phyloP scores from a whole-genome alignment of 2,329 filamentous ascomycete species.

The Trichoderma sp. region DNA sequence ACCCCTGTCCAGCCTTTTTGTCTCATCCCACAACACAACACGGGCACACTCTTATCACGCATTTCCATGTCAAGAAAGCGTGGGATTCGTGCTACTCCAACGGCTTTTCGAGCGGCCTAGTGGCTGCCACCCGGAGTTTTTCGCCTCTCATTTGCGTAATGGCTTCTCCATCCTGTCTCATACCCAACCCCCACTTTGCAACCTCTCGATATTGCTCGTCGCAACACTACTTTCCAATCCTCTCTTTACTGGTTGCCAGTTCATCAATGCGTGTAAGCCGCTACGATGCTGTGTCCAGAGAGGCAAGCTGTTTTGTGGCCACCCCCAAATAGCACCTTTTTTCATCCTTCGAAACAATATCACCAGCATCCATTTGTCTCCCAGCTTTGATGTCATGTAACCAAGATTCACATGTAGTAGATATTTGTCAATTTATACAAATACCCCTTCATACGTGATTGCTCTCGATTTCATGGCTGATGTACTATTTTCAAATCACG shows the following conservation, averaged over 20 bases:
- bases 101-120: background rate
- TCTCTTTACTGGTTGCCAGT: background rate
- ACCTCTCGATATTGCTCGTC: background rate
- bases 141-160: background rate
- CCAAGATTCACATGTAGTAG: background rate
- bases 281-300: background rate
- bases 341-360: background rate
- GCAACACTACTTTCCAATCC: background rate
- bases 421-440: background rate
- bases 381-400: background rate
- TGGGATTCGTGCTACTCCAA: background rate
- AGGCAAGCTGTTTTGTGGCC: background rate
- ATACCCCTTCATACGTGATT: background rate
- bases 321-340: background rate
- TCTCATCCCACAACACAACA: background rate
- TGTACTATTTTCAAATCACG: background rate
- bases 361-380: background rate
- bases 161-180: background rate
- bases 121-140: background rate
- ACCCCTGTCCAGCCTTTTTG: slow-evolving; percentile 2
- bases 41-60: background rate
- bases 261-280: background rate
- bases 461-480: background rate
- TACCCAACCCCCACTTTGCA: background rate
- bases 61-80: background rate